Conservation (phyloP, 1,284 basidiomycete species). For the Ceratobasidium theobromae region DNA sequence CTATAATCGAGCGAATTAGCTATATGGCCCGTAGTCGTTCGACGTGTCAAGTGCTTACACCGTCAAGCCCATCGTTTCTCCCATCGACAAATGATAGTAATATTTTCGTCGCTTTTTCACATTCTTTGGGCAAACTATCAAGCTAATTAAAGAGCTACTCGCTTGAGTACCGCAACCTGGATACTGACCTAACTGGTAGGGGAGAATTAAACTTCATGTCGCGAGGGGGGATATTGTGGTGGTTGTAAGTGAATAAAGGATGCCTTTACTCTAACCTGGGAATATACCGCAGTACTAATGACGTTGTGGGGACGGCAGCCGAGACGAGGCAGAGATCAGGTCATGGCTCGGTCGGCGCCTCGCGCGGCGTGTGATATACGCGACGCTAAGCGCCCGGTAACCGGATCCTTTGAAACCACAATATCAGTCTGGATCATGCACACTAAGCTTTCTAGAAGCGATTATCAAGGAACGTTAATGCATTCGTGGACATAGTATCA, state of each 20-base stretch:
- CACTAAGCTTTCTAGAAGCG: background rate
- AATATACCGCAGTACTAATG: background rate
- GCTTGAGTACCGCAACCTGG: background rate
- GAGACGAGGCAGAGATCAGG: constrained; percentile 25
- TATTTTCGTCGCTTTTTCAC: constrained; percentile 54
- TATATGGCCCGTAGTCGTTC: background rate
- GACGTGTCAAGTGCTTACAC: constrained; percentile 33
- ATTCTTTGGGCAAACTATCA: constrained; percentile 48
- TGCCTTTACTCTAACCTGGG: constrained; percentile 3
- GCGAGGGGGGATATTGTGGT: background rate
- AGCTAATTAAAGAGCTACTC: background rate
- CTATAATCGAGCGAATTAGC: constrained; percentile 35
- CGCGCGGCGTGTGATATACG: background rate
- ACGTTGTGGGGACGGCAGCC: constrained; percentile 20
- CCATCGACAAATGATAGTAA: constrained; percentile 47
- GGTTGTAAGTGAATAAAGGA: background rate
- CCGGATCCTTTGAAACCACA: background rate
- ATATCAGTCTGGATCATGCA: too few relatives aligned
- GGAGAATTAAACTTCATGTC: constrained; percentile 29
- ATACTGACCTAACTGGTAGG: constrained; percentile 23
- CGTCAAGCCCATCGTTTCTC: constrained; percentile 47
- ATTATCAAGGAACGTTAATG: background rate
- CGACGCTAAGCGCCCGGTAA: constrained; percentile 12
- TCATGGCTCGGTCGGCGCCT: background rate
- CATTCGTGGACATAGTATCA: constrained; percentile 6